Evolutionary conservation across 2,329 filamentous ascomycete species (phyloP).

Genomic region (Sporothrix inflata): DNA sequence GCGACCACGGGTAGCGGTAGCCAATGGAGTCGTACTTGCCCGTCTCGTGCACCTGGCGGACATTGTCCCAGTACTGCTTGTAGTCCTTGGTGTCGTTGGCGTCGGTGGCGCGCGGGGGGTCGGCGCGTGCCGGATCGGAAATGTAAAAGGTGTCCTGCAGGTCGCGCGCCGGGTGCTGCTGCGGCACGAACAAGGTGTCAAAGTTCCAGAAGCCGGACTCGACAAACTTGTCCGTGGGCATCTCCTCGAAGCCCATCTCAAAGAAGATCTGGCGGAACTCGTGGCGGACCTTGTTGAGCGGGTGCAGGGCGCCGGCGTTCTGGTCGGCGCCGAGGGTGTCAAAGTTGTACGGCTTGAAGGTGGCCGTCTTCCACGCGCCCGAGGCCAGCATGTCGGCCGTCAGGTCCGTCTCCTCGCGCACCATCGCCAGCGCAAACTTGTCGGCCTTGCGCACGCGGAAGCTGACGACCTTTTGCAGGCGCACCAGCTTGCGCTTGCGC

Average conservation of each 20-base stretch:
- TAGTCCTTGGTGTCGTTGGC: conserved; percentile 67
- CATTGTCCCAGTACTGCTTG: conserved; percentile 84
- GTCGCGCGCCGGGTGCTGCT: conserved; percentile 96
- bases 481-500: conserved; percentile 89
- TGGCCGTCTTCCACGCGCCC: conserved; percentile 88
- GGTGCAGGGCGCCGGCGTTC: conserved; percentile 64
- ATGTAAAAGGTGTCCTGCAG: conserved; percentile 98
- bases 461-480: conserved; percentile 78
- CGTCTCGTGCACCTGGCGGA: conserved; percentile 82
- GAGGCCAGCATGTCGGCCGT: conserved; percentile 88
- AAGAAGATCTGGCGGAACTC: conserved; percentile 99
- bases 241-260: conserved; percentile 97
- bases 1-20: conserved; percentile 92
- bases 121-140: conserved; percentile 79
- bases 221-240: conserved; percentile 91
- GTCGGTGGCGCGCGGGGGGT: conserved; percentile 63
- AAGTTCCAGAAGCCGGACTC: conserved; percentile 99
- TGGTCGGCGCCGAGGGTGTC: conserved; percentile 62
- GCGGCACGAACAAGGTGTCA: conserved; percentile 92
- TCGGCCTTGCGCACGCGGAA: conserved; percentile 84
- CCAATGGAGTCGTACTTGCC: conserved; percentile 95
- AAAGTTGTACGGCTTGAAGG: conserved; percentile 71
- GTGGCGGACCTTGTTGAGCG: conserved; percentile 89
- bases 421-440: conserved; percentile 86
- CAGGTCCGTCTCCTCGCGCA: conserved; percentile 92